Evolutionary conservation across 1,139 yeast genomes (phyloP).

Genomic region (Debaryomyces robertsiae): DNA sequence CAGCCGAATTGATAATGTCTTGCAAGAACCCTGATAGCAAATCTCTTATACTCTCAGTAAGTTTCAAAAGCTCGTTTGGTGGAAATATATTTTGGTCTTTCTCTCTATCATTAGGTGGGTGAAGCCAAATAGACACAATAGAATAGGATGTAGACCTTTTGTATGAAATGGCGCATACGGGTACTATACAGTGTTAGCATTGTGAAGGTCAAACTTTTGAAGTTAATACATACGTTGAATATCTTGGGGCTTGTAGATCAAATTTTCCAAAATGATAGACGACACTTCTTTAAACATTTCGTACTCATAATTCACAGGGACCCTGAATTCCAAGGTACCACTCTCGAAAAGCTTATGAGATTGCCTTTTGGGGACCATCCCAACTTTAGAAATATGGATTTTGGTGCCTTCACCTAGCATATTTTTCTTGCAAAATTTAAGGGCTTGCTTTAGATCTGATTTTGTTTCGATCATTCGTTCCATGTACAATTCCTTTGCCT

Average conservation of each 20-base stretch:
- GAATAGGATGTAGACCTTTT: constrained; percentile 21
- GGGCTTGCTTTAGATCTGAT: constrained; percentile 18
- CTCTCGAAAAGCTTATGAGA: constrained; percentile 13
- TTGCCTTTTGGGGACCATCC: constrained; percentile 20
- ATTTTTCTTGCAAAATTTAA: constrained; percentile 12
- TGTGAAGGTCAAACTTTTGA: constrained; percentile 1
- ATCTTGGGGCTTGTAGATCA: constrained; percentile 18
- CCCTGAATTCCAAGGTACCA: constrained; percentile 17
- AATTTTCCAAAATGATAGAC: constrained; percentile 17
- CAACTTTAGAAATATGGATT: constrained; percentile 20
- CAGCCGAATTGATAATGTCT: constrained; percentile 16
- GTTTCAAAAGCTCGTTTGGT: constrained; percentile 12
- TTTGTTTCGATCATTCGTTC: constrained; percentile 19
- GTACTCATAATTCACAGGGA: constrained; percentile 14
- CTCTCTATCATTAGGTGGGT: constrained; percentile 17
- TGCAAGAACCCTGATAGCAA: constrained; percentile 14
- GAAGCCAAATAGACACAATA: constrained; percentile 26
- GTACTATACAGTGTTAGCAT: constrained; percentile 18
- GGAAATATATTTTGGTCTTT: constrained; percentile 13
- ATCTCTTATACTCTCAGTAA: constrained; percentile 19
- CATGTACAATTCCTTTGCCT: constrained; percentile 10
- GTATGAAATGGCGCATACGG: constrained; percentile 24
- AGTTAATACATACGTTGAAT: constrained; percentile 18
- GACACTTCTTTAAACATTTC: constrained; percentile 17
- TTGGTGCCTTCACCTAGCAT: constrained; percentile 13